phyloP scores from a whole-genome alignment of 768 basidiomycete genomes.

The Scleroderma bovista region DNA sequence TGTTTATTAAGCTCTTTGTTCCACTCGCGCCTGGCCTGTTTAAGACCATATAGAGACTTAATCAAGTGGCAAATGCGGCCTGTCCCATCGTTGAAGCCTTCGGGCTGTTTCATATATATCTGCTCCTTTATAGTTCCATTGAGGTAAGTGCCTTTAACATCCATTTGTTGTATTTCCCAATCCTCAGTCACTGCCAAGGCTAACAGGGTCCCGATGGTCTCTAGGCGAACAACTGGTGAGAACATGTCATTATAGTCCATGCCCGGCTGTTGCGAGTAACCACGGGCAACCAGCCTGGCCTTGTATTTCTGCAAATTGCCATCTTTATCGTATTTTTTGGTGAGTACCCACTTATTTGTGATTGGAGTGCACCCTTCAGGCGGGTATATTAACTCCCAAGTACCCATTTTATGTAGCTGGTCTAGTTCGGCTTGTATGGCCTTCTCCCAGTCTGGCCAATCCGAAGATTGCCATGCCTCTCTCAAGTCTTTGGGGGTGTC shows the following conservation, averaged over 20 bases:
- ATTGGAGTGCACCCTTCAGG: conserved; percentile 20
- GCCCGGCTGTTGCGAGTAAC: conserved; percentile 33
- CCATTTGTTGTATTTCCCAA: conserved; percentile 26
- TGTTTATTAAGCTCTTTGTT: conserved; percentile 19
- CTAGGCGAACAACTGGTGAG: conserved; percentile 21
- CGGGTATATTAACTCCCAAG: conserved; percentile 20
- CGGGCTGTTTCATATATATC: conserved; percentile 28
- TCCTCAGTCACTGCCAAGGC: conserved; percentile 13
- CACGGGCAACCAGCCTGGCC: conserved; percentile 34
- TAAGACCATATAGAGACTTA: conserved; percentile 24
- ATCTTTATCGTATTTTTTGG: conserved; percentile 4
- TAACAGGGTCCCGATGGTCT: conserved; percentile 18
- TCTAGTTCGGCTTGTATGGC: neutral
- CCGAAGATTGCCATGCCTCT: too few species aligned
- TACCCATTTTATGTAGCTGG: conserved; percentile 1
- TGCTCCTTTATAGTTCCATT: conserved; percentile 27
- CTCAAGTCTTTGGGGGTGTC: neutral
- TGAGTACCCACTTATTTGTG: conserved; percentile 22
- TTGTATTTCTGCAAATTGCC: conserved; percentile 19
- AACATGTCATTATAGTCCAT: conserved; percentile 33
- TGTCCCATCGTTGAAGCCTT: conserved; percentile 17
- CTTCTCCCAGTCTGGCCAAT: conserved; percentile 3
- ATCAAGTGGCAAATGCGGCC: conserved; percentile 12
- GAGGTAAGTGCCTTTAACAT: conserved; percentile 26
- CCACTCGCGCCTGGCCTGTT: conserved; percentile 27